A percentile compares a stretch with the other conserved stretches of the same genome.
phyloP scores from a whole-genome alignment of 306 rosid genomes.

The Alnus rubra region DNA sequence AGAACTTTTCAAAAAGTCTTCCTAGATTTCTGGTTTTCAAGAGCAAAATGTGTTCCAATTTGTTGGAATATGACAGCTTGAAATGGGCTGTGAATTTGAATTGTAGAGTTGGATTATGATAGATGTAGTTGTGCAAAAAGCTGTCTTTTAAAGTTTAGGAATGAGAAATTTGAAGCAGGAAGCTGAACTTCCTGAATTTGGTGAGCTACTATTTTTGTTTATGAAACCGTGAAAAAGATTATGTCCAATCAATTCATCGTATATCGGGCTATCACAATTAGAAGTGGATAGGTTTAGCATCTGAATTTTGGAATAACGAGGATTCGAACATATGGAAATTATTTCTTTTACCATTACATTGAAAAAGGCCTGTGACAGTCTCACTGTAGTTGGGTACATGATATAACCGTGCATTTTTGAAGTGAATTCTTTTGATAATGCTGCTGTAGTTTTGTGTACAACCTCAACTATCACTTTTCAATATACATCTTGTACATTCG shows the following conservation, averaged over 20 bases:
- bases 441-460: neutral
- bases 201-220: neutral
- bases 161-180: constrained; percentile 5
- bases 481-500: neutral
- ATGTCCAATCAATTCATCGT: neutral
- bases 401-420: neutral
- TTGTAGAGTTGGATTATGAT: constrained; percentile 6
- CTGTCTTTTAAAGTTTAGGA: neutral
- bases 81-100: constrained; percentile 18
- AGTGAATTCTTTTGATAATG: neutral
- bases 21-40: constrained; percentile 1
- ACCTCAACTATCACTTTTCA: neutral
- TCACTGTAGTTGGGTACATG: neutral
- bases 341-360: neutral
- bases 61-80: neutral
- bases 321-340: neutral
- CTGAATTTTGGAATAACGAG: neutral
- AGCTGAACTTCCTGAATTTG: neutral
- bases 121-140: constrained; percentile 11
- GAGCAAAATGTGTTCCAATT: neutral
- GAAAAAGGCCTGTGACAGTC: neutral
- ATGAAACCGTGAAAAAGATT: neutral
- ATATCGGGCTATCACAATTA: neutral
- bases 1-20: constrained; percentile 6
- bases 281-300: neutral